Evolutionary conservation across 169 alveolate species (phyloP).

Genomic region (Toxoplasma gondii): DNA sequence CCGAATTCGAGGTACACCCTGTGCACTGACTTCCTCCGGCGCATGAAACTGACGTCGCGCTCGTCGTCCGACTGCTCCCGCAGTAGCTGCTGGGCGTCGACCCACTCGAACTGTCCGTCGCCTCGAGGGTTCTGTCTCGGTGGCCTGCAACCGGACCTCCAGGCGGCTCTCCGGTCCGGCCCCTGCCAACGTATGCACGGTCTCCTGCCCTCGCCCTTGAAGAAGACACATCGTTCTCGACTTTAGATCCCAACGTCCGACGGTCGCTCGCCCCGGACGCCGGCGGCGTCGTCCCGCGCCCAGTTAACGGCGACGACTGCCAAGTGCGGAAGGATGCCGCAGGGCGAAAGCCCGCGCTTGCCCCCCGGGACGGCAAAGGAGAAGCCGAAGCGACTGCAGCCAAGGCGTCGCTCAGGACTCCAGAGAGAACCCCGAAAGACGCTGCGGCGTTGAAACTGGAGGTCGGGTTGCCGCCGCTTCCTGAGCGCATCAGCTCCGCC

Average conservation of each 20-base stretch:
- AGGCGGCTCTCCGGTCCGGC: not conserved
- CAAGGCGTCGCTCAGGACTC: not conserved
- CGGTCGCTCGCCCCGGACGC: not conserved
- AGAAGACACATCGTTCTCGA: too few species aligned
- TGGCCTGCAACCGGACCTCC: not conserved
- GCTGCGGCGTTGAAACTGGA: not conserved
- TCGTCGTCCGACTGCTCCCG: constrained; percentile 42
- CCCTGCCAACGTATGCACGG: not conserved
- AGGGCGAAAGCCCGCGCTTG: not conserved
- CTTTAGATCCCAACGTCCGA: not conserved
- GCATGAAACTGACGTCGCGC: not conserved
- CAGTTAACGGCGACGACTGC: not conserved
- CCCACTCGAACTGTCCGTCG: not conserved
- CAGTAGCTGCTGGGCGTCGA: not conserved
- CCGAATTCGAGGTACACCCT: not conserved
- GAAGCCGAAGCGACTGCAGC: not conserved
- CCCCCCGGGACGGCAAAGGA: not conserved
- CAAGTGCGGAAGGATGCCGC: not conserved
- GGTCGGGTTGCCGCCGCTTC: not conserved
- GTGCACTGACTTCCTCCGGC: not conserved
- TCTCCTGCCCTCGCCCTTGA: not conserved
- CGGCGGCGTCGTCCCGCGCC: not conserved
- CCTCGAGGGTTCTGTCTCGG: not conserved
- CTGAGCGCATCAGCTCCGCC: not conserved
- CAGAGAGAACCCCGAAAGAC: not conserved